Percentiles rank a stretch among this genome's conserved stretches.
These are phyloP conservation scores for Colletotrichum tamarilloi DNA, from an alignment of 2,329 filamentous ascomycete species.

Conservation along the genomic window DNA sequence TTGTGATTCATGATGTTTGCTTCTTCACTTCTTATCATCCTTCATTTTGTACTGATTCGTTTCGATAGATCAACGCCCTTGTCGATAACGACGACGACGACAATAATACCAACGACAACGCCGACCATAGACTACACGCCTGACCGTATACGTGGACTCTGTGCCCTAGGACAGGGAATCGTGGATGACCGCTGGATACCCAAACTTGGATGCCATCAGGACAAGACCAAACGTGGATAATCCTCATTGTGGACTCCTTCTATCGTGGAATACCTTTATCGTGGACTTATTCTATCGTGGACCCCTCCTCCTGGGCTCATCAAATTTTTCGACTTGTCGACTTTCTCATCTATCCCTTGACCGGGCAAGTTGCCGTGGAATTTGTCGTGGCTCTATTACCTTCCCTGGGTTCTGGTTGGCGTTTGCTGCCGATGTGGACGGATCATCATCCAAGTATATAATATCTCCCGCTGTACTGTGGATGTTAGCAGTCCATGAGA, in stretches of 20 bases:
- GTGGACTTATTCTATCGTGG: background rate
- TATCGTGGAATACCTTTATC: too few relatives aligned
- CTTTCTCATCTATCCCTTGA: fast-evolving
- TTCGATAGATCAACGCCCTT: background rate
- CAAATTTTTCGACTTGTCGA: fast-evolving
- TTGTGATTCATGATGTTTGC: too few relatives aligned
- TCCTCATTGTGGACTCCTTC: background rate
- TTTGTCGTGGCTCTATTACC: too few relatives aligned
- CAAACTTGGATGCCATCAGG: background rate
- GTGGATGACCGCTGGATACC: background rate
- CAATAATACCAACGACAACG: background rate
- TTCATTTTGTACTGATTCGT: background rate
- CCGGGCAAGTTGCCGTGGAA: background rate
- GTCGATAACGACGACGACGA: background rate
- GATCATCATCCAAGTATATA: fast-evolving
- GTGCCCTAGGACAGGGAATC: background rate
- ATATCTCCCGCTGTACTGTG: background rate
- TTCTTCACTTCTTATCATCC: background rate
- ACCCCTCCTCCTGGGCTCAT: too few relatives aligned
- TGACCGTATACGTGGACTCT: background rate
- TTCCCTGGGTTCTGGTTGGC: background rate
- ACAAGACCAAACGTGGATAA: background rate
- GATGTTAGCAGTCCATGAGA: too few relatives aligned
- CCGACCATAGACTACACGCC: background rate
- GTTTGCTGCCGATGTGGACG: too few relatives aligned